Conservation (phyloP, 2,329 filamentous ascomycete genomes). For the Aspergillus amoenus region DNA sequence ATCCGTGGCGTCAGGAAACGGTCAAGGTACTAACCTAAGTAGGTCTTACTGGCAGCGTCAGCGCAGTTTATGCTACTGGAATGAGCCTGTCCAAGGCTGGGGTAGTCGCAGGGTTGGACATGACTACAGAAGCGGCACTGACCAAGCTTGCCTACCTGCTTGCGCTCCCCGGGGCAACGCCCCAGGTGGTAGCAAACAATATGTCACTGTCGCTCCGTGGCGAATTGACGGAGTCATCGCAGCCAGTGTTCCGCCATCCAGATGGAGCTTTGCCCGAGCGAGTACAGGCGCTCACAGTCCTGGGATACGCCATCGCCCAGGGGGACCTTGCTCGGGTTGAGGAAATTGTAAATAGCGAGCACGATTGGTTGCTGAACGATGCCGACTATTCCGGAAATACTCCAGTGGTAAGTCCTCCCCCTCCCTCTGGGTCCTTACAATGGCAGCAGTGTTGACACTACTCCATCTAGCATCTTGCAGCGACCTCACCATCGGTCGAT, state of each 20-base stretch:
- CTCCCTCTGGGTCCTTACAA: neutral
- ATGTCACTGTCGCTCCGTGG: constrained; percentile 78
- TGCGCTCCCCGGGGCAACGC: constrained; percentile 63
- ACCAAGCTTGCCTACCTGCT: constrained; percentile 89
- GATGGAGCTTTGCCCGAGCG: constrained; percentile 57
- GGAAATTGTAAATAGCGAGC: constrained; percentile 67
- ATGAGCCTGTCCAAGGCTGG: constrained; percentile 78
- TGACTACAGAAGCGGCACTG: constrained; percentile 86
- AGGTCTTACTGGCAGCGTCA: constrained; percentile 67
- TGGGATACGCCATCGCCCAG: constrained; percentile 76
- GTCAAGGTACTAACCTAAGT: constrained; percentile 19
- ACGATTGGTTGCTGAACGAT: constrained; percentile 68
- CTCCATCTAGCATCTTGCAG: constrained; percentile 51
- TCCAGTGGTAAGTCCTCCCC: constrained; percentile 38
- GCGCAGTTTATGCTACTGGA: constrained; percentile 73
- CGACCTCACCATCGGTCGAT: constrained; percentile 54
- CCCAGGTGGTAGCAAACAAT: constrained; percentile 63
- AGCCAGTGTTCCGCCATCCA: constrained; percentile 75
- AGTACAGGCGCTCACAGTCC: constrained; percentile 67
- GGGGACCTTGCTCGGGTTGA: constrained; percentile 66
- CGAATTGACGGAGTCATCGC: constrained; percentile 76
- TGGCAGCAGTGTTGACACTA: neutral
- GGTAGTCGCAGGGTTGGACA: constrained; percentile 83
- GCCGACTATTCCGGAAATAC: constrained; percentile 83
- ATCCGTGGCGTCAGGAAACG: constrained; percentile 38